These are phyloP conservation scores for Diaporthe citri DNA, from an alignment of 2,329 filamentous ascomycete species.

Conservation along the genomic window DNA sequence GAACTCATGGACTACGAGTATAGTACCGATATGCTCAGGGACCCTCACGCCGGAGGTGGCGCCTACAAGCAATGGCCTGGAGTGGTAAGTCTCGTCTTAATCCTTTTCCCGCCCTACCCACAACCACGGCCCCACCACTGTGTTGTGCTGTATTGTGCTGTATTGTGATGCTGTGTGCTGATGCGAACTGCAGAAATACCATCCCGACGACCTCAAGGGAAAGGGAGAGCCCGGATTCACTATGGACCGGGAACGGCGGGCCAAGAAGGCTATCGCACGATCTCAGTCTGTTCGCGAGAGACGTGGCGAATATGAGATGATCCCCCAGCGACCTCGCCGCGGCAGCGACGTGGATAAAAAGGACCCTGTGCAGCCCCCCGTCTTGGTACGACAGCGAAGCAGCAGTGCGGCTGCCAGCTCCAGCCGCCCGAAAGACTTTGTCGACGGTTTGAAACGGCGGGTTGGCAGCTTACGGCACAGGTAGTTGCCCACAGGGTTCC, in stretches of 20 bases:
- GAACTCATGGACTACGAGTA: conserved; percentile 83
- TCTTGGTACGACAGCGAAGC: conserved; percentile 54
- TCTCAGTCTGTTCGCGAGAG: conserved; percentile 45
- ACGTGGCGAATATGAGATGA: conserved; percentile 63
- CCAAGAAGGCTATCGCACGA: conserved; percentile 59
- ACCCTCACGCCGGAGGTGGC: conserved; percentile 75
- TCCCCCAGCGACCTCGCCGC: conserved; percentile 47
- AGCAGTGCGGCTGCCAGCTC: conserved; percentile 53
- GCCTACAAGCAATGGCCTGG: conserved; percentile 82
- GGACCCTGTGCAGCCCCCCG: conserved; percentile 43
- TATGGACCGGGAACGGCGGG: conserved; percentile 76
- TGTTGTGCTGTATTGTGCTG: not conserved
- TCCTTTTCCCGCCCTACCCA: not conserved
- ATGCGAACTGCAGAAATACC: conserved; percentile 67
- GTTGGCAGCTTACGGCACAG: conserved; percentile 66
- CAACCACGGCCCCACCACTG: not conserved
- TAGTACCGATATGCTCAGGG: conserved; percentile 87
- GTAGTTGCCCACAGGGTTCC: conserved; percentile 44
- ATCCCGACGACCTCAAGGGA: conserved; percentile 82
- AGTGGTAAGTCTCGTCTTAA: conserved; percentile 68
- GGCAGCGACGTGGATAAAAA: conserved; percentile 36
- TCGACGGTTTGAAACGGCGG: conserved; percentile 65
- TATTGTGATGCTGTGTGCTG: not conserved
- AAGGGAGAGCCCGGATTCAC: conserved; percentile 84
- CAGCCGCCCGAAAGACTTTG: conserved; percentile 56